Evolutionary conservation across 169 alveolate genomes (phyloP).

Genomic region (Plasmodium cynomolgi): DNA sequence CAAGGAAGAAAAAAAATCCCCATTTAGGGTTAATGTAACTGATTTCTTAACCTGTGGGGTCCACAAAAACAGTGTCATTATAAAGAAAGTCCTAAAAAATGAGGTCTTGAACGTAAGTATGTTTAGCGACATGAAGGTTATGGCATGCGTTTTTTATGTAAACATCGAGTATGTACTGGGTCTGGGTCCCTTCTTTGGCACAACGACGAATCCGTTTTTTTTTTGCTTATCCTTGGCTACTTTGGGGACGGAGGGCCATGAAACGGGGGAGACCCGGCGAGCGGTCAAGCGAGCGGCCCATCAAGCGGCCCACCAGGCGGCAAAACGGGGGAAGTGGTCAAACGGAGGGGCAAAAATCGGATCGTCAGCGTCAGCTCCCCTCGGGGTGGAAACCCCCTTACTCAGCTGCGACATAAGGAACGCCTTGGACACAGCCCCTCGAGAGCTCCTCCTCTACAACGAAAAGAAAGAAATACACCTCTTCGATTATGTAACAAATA

Average conservation of each 20-base stretch:
- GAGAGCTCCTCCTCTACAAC: constrained; percentile 19
- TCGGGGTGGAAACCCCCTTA: not conserved
- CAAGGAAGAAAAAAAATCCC: not conserved
- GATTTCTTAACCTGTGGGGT: constrained; percentile 59
- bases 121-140: constrained; percentile 59
- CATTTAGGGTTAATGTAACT: not conserved
- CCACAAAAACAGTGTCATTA: constrained; percentile 59
- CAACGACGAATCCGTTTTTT: not conserved
- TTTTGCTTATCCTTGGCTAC: not conserved
- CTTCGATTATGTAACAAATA: constrained; percentile 30
- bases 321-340: not conserved
- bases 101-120: constrained; percentile 46
- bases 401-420: not conserved
- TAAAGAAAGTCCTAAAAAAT: constrained; percentile 51
- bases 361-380: not conserved
- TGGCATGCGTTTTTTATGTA: constrained; percentile 54
- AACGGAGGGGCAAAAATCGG: not conserved
- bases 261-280: not conserved
- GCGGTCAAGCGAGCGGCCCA: not conserved
- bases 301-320: not conserved
- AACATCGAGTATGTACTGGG: constrained; percentile 7
- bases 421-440: not conserved
- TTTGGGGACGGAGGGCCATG: not conserved
- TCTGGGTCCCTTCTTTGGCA: not conserved
- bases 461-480: constrained; percentile 70